These are phyloP conservation scores for Ogataea wickerhamii DNA, from an alignment of 805 yeast genomes.

Conservation along the genomic window DNA sequence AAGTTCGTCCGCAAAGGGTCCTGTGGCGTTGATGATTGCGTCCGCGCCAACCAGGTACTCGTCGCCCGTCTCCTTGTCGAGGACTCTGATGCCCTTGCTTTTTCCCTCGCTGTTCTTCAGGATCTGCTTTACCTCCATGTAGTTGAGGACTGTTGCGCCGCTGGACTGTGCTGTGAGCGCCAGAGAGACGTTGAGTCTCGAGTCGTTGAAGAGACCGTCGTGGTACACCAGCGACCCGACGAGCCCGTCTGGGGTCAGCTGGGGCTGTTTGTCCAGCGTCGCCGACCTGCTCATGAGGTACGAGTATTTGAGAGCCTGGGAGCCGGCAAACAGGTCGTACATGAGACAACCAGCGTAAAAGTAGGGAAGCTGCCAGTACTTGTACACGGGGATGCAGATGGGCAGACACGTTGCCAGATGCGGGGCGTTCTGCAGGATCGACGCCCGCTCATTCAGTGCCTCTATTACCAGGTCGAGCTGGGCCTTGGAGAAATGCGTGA, in stretches of 20 bases:
- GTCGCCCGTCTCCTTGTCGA: conserved; percentile 66
- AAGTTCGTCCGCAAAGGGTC: conserved; percentile 83
- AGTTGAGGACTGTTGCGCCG: conserved; percentile 89
- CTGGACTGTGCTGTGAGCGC: conserved; percentile 81
- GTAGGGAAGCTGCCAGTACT: conserved; percentile 94
- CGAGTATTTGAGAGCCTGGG: conserved; percentile 75
- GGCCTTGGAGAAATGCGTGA: conserved; percentile 85
- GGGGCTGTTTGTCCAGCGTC: conserved; percentile 77
- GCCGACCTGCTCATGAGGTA: conserved; percentile 65
- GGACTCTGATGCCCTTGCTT: conserved; percentile 72
- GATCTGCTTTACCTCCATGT: conserved; percentile 75
- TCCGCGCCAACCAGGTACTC: conserved; percentile 62
- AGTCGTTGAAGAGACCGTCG: conserved; percentile 91
- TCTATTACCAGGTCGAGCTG: conserved; percentile 87
- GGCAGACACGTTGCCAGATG: conserved; percentile 84
- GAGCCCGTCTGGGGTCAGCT: conserved; percentile 71
- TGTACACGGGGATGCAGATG: conserved; percentile 93
- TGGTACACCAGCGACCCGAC: conserved; percentile 92
- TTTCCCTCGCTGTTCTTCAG: conserved; percentile 59
- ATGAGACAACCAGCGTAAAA: conserved; percentile 86
- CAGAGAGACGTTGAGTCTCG: conserved; percentile 82
- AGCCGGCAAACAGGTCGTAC: conserved; percentile 91
- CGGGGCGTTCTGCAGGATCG: conserved; percentile 86
- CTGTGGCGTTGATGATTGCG: conserved; percentile 86
- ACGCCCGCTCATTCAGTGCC: conserved; percentile 82